Evolutionary conservation across 2,329 filamentous ascomycete species (phyloP).

Genomic region (Teratosphaeria pseudoeucalypti): DNA sequence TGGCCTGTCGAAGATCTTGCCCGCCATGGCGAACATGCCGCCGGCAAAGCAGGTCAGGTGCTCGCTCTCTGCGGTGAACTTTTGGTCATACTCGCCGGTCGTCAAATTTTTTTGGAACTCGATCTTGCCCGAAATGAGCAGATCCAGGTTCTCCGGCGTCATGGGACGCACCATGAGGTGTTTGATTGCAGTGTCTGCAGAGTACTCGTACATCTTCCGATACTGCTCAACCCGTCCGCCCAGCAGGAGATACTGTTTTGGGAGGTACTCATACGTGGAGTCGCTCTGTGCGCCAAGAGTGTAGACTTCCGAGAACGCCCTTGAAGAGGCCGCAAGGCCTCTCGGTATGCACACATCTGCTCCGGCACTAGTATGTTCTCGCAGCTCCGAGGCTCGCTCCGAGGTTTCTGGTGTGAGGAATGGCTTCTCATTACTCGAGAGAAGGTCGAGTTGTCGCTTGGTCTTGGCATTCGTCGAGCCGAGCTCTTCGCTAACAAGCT

Average conservation of each 20-base stretch:
- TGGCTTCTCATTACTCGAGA: background rate
- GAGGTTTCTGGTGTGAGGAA: background rate
- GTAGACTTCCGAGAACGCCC: slow-evolving; percentile 39
- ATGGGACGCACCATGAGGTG: slow-evolving; percentile 71
- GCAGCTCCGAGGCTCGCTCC: background rate
- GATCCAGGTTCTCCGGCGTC: slow-evolving; percentile 54
- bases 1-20: slow-evolving; percentile 40
- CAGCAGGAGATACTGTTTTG: slow-evolving; percentile 61
- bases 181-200: slow-evolving; percentile 57
- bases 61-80: slow-evolving; percentile 35
- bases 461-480: background rate
- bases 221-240: slow-evolving; percentile 67
- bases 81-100: slow-evolving; percentile 27
- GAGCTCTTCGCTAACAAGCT: background rate
- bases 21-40: slow-evolving; percentile 45
- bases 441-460: background rate
- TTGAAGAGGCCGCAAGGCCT: slow-evolving; percentile 43
- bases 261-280: slow-evolving; percentile 48
- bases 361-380: background rate
- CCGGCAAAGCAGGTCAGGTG: slow-evolving; percentile 46
- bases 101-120: slow-evolving; percentile 32
- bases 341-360: slow-evolving; percentile 43
- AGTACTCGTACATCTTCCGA: slow-evolving; percentile 57
- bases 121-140: slow-evolving; percentile 60
- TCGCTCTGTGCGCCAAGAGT: slow-evolving; percentile 47